phyloP scores from a whole-genome alignment of 2,329 filamentous ascomycete species.

The Aspergillus fumigatiaffinis region DNA sequence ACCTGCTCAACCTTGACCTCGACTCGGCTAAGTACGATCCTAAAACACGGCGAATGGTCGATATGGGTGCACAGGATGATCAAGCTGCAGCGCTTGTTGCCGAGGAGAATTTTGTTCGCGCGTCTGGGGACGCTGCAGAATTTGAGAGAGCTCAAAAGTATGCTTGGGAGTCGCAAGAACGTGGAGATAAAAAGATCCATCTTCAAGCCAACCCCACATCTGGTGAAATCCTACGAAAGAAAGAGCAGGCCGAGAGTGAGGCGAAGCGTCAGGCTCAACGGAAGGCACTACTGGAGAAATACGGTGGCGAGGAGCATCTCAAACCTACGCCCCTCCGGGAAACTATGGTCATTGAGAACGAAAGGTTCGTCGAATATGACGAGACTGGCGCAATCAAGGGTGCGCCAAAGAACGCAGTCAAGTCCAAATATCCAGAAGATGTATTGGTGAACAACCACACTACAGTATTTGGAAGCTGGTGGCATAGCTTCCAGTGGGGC shows the following conservation, averaged over 20 bases:
- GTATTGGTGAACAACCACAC: constrained; percentile 86
- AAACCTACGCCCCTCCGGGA: constrained; percentile 61
- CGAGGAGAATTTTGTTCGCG: constrained; percentile 86
- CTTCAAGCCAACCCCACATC: constrained; percentile 95
- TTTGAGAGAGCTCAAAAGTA: constrained; percentile 87
- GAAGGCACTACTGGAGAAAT: constrained; percentile 73
- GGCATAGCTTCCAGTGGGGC: constrained; percentile 91
- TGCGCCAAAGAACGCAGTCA: constrained; percentile 68
- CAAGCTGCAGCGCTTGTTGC: constrained; percentile 78
- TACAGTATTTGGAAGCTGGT: constrained; percentile 95
- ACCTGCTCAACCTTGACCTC: constrained; percentile 87
- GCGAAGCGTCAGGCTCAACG: constrained; percentile 64
- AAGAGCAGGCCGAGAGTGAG: constrained; percentile 70
- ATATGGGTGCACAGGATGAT: constrained; percentile 75
- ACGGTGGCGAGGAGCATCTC: constrained; percentile 66
- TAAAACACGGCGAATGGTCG: constrained; percentile 87
- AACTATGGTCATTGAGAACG: constrained; percentile 71
- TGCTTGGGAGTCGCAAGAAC: constrained; percentile 93
- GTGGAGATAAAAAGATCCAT: constrained; percentile 74
- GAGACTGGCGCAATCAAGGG: constrained; percentile 86
- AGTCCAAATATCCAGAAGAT: constrained; percentile 90
- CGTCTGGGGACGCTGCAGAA: constrained; percentile 84
- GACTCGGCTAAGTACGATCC: constrained; percentile 98
- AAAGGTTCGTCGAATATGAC: constrained; percentile 91
- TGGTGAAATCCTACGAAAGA: constrained; percentile 77